A percentile compares a stretch with the other conserved stretches of the same genome.
Conservation (phyloP, 164 flowering plant species). For the Akebia trifoliata region DNA sequence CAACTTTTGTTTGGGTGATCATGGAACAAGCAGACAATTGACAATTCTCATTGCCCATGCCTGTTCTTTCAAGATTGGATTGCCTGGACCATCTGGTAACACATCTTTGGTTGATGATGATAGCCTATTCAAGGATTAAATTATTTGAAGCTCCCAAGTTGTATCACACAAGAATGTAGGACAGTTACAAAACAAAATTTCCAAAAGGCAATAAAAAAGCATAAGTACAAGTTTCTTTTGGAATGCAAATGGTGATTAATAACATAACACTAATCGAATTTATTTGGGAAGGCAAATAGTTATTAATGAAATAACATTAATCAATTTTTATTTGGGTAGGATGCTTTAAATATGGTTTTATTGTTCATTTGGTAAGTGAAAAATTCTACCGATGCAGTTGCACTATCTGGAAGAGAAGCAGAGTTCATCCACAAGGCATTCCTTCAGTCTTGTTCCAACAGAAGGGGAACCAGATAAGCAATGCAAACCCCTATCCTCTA, state of each 20-base stretch:
- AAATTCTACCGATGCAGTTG: constrained; percentile 26
- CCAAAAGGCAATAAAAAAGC: too few species aligned
- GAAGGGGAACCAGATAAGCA: constrained; percentile 15
- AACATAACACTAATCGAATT: too few species aligned
- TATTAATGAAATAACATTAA: background rate
- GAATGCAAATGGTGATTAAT: too few species aligned
- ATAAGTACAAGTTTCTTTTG: too few species aligned
- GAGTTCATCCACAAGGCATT: constrained; percentile 16
- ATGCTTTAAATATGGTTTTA: background rate
- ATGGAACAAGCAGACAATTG: constrained; percentile 23
- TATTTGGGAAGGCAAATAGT: too few species aligned
- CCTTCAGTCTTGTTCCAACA: constrained; percentile 5
- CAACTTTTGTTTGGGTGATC: background rate
- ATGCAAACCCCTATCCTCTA: constrained; percentile 33
- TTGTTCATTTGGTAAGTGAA: constrained; percentile 18
- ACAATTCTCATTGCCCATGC: constrained; percentile 18
- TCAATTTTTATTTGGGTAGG: background rate
- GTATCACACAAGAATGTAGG: background rate
- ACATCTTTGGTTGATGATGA: background rate
- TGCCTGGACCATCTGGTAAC: constrained; percentile 56
- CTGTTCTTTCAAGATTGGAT: constrained; percentile 48
- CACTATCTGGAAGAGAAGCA: constrained; percentile 42
- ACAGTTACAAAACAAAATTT: too few species aligned
- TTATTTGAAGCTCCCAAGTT: too few species aligned
- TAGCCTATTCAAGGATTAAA: too few species aligned